phyloP scores from a whole-genome alignment of 768 basidiomycete genomes.

The Pisolithus orientalis region DNA sequence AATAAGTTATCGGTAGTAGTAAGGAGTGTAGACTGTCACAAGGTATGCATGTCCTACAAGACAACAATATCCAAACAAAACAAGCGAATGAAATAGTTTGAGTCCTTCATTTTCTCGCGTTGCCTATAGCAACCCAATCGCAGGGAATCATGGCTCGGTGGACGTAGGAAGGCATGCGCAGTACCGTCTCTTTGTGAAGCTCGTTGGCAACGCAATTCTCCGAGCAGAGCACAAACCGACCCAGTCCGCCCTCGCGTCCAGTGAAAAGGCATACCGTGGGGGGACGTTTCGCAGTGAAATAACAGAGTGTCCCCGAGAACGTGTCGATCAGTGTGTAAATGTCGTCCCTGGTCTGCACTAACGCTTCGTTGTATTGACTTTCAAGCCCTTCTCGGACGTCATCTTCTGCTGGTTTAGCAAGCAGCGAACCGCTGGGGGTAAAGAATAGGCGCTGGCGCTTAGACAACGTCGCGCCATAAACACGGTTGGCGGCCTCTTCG shows the following conservation, averaged over 20 bases:
- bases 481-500: constrained; percentile 2
- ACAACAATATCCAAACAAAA: not conserved
- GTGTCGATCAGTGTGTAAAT: constrained; percentile 16
- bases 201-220: constrained; percentile 11
- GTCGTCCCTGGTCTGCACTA: not conserved
- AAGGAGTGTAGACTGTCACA: too few relatives aligned
- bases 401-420: constrained; percentile 1
- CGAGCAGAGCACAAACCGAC: constrained; percentile 18
- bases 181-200: constrained; percentile 15
- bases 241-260: constrained; percentile 16
- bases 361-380: not conserved
- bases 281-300: constrained; percentile 10
- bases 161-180: constrained; percentile 13
- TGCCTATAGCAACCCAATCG: constrained; percentile 2
- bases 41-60: too few relatives aligned
- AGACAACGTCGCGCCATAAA: constrained; percentile 10
- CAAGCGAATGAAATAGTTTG: not conserved
- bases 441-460: constrained; percentile 5
- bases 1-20: too few relatives aligned
- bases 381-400: constrained; percentile 2
- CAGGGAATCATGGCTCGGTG: not conserved
- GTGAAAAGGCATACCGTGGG: constrained; percentile 18
- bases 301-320: constrained; percentile 9
- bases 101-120: not conserved
- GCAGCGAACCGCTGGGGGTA: constrained; percentile 12